Evolutionary conservation across 83 land plant genomes (phyloP).

Genomic region (Thuja plicata): DNA sequence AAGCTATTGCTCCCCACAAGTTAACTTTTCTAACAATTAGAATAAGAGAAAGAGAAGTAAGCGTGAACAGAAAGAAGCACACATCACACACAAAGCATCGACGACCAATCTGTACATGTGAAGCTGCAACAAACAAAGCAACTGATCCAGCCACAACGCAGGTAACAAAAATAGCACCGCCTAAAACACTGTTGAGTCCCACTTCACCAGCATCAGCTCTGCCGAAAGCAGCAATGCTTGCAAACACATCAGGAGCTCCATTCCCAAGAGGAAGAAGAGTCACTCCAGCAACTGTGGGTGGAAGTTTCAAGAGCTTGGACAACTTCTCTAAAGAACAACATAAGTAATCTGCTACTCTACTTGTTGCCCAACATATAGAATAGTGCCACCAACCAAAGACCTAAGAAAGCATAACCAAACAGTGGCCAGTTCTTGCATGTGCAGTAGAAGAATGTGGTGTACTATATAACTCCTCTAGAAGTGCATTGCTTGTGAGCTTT

Average conservation of each 20-base stretch:
- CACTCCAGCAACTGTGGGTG: slow-evolving; percentile 80
- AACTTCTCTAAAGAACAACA: slow-evolving; percentile 75
- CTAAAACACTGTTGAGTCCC: slow-evolving; percentile 76
- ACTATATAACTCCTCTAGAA: slow-evolving; percentile 63
- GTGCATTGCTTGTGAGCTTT: slow-evolving; percentile 47
- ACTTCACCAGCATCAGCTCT: slow-evolving; percentile 61
- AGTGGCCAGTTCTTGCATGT: slow-evolving; percentile 30
- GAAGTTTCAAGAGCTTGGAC: slow-evolving; percentile 54
- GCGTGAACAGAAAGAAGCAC: slow-evolving; percentile 56
- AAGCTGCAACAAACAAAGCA: slow-evolving; percentile 42
- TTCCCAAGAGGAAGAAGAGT: slow-evolving; percentile 81
- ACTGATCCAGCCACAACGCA: slow-evolving; percentile 70
- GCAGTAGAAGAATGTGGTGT: slow-evolving; percentile 69
- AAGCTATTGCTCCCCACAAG: slow-evolving; percentile 57
- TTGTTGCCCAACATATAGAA: slow-evolving; percentile 85
- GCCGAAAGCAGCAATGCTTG: slow-evolving; percentile 75
- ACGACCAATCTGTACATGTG: slow-evolving; percentile 47
- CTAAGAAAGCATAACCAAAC: slow-evolving; percentile 46
- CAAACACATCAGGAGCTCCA: slow-evolving; percentile 90
- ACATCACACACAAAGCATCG: slow-evolving; percentile 69
- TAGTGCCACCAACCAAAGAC: slow-evolving; percentile 57
- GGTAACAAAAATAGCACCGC: slow-evolving; percentile 81
- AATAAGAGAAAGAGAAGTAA: slow-evolving; percentile 42
- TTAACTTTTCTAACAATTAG: slow-evolving; percentile 51
- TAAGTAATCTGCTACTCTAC: slow-evolving; percentile 85